Base-by-base conservation (phyloP, 345 rosid species). In the Brassica juncea region DNA sequence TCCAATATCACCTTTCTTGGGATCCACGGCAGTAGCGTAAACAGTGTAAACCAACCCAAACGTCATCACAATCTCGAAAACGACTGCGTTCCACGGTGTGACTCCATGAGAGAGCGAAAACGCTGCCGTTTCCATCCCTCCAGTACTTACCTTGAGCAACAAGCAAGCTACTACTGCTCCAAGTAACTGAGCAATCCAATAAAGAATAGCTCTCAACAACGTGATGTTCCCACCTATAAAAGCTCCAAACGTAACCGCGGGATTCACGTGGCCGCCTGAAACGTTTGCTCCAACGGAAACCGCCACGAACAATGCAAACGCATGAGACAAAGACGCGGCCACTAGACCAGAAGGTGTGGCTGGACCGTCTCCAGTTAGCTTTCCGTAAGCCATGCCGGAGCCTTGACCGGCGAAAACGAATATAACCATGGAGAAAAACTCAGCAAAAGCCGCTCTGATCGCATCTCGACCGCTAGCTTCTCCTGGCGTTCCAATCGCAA, bases 1-100 rank as follows among this genome's bases (percentile, higher is more conserved):
- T 8, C 98, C 97, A 60, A 92, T 76, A 78, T 81, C 82, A 15
- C 98, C 97, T 85, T 86, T 92, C 92, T 89, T 94, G 2, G 98
- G 97, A 79, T 94, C 98, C 12, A 92, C 77, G 59, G 97, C 97
- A 3, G 97, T 92, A 55, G 97, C 97, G 23, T 92, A 94, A 0
- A 92, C 98, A 0, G 97, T 94, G 86, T 94, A 94, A 25, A 94
- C 96, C 70, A 94, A 83, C 1, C 98, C 98, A 27, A 94, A 94
- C 54, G 98, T 94, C 98, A 94, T 94, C 75, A 90, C 96, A 11
- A 94, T 94, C 88, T 94, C 97, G 3, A 94, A 89, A 62, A 92
- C 96, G 10, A 92, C 75, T 0, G 96, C 97, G 72, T 94, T 89
- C 93, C 90, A 85, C 63, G 79, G 93, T 0, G 87, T 76, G 1